Percentiles rank a stretch among this genome's conserved stretches.
Evolutionary conservation across 306 rosid species (phyloP).

Genomic region (Rosa persica): DNA sequence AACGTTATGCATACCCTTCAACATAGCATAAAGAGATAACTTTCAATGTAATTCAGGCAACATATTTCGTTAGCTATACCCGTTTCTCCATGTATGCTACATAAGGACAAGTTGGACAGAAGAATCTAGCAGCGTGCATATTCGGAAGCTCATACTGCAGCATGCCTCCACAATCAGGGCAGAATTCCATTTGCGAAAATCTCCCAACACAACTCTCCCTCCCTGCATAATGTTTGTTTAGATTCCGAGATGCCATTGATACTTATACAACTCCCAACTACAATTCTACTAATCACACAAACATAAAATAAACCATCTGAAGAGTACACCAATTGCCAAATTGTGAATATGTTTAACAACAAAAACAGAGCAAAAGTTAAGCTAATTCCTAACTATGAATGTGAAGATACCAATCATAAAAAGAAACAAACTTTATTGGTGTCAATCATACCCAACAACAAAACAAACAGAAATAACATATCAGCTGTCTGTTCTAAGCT

Average conservation of each 20-base stretch:
- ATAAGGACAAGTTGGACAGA: slow-evolving; percentile 62
- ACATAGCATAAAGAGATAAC: background rate
- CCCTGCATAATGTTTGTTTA: background rate
- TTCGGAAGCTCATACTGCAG: slow-evolving; percentile 54
- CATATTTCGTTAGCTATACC: slow-evolving; percentile 25
- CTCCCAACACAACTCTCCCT: slow-evolving; percentile 9
- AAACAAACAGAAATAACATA: background rate
- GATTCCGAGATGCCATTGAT: background rate
- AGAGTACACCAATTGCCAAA: background rate
- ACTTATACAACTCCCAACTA: background rate
- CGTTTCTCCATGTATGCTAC: slow-evolving; percentile 40
- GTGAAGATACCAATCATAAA: background rate
- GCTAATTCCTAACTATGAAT: background rate
- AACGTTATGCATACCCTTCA: background rate
- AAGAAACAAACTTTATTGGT: background rate
- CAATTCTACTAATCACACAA: background rate
- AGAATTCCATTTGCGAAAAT: slow-evolving; percentile 52
- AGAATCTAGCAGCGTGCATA: slow-evolving; percentile 53
- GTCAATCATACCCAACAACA: background rate
- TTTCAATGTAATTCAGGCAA: background rate
- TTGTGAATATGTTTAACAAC: background rate
- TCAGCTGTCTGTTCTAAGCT: background rate
- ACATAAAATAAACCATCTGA: background rate
- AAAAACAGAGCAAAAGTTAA: background rate
- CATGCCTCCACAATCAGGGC: slow-evolving; percentile 64